Evolutionary conservation across 495 filamentous ascomycete genomes (phyloP).

Genomic region (Penicillium coffeae): DNA sequence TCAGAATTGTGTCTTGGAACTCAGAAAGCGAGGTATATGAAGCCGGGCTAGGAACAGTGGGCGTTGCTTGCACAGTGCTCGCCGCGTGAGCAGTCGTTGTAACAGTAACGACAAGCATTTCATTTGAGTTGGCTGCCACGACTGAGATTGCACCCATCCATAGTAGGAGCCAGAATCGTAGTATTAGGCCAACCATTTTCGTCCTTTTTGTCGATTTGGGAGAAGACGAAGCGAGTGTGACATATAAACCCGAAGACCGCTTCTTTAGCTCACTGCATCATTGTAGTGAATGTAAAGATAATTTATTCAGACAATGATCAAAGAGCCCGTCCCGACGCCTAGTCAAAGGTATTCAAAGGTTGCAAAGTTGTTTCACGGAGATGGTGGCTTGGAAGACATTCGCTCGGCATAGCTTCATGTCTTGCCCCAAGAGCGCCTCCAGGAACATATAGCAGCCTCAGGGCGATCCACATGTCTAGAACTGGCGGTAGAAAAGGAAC

Average conservation of each 20-base stretch:
- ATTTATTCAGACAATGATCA: too few species aligned
- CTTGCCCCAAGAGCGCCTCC: neutral
- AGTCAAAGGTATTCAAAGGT: too few species aligned
- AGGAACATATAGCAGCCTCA: neutral
- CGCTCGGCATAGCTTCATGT: too few species aligned
- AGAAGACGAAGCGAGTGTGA: neutral
- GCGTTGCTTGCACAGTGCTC: constrained; percentile 21
- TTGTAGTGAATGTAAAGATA: too few species aligned
- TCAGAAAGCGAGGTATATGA: constrained; percentile 45
- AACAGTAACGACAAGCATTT: constrained; percentile 9
- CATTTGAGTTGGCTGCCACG: neutral
- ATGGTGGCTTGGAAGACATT: neutral
- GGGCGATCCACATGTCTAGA: neutral
- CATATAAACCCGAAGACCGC: neutral
- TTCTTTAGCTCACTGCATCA: constrained; percentile 1
- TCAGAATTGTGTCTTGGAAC: constrained; percentile 59
- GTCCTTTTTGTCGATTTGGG: neutral
- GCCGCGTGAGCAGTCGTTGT: constrained; percentile 17
- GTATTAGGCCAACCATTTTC: constrained; percentile 2
- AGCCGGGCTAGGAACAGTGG: constrained; percentile 27
- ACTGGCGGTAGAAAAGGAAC: constrained; percentile 1
- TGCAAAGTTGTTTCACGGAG: too few species aligned
- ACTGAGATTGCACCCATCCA: neutral
- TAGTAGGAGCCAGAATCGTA: neutral
- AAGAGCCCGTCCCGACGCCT: too few species aligned